phyloP scores from a whole-genome alignment of 164 flowering plant genomes.

The Pachysandra terminalis region DNA sequence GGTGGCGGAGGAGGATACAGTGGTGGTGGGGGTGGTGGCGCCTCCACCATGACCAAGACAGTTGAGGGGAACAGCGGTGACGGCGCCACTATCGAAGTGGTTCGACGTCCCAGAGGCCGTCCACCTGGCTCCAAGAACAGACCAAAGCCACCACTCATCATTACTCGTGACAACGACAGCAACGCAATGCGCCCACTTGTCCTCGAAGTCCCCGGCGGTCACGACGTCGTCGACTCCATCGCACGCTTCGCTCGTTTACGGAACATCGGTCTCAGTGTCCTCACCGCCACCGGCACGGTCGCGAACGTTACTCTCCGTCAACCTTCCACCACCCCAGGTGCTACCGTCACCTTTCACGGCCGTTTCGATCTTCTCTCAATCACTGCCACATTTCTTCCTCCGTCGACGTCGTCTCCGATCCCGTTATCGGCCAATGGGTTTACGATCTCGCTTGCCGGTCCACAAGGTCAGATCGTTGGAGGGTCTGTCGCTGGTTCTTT shows the following conservation, averaged over 20 bases:
- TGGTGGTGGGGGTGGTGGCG: neutral
- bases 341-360: slow-evolving; percentile 68
- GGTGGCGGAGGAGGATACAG: slow-evolving; percentile 11
- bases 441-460: slow-evolving; percentile 53
- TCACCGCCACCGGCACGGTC: slow-evolving; percentile 60
- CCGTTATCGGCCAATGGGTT: slow-evolving; percentile 25
- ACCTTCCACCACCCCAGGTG: slow-evolving; percentile 47
- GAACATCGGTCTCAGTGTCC: slow-evolving; percentile 49
- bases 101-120: slow-evolving; percentile 59
- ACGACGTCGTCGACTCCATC: slow-evolving; percentile 48
- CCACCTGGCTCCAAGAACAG: slow-evolving; percentile 82
- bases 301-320: slow-evolving; percentile 70
- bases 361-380: slow-evolving; percentile 68
- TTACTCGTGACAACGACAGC: slow-evolving; percentile 51
- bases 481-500: slow-evolving; percentile 57
- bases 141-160: slow-evolving; percentile 59
- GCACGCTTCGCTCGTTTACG: slow-evolving; percentile 44
- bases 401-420: slow-evolving; percentile 15
- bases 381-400: slow-evolving; percentile 55
- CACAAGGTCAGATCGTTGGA: no score
- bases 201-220: slow-evolving; percentile 53
- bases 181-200: slow-evolving; percentile 66
- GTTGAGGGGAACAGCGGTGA: slow-evolving; percentile 21
- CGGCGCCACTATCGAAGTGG: slow-evolving; percentile 56
- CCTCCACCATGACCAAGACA: slow-evolving; percentile 14